Evolutionary conservation across 83 land plant genomes (phyloP), one percentile per base, ranked within the genome.

Genomic region (Thuja plicata): DNA sequence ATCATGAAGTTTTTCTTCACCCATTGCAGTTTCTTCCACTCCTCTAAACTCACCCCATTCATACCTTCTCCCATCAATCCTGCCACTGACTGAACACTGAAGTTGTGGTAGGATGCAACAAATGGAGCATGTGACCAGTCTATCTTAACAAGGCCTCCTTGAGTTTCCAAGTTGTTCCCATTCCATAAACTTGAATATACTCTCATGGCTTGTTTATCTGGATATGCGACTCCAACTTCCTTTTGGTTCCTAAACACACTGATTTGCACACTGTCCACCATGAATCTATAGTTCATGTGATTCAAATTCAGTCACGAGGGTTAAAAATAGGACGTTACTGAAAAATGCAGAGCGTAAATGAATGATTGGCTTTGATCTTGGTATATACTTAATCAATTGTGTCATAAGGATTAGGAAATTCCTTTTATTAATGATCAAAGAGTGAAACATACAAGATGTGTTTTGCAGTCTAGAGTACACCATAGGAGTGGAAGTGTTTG

Each of bases 401-500:
- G 50, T 5, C 50, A 46, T 46, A 10, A 46, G 10, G 50, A 46
- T 46, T 46, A 46, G 8, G 8, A 46, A 46, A 46, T 46, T 8
- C 8, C 1, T 46, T 46, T 46, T 0, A 46, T 46, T 0, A 8
- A 46, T 46, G 45, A 43, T 46, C 50, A 46, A 46, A 46, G 50
- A 46, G 11, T 50, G 54, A 1, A 7, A 74, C 96, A 87, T 91
- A 95, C 96, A 95, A 87, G 82, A 95, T 91, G 5, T 94, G 94
- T 15, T 92, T 50, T 74, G 86, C 89, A 66, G 91, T 95, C 96
- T 94, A 95, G 32, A 93, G 46, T 12, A 95, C 57, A 5, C 95
- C 88, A 86, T 95, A 95, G 8, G 93, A 94, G 79, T 95, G 96
- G 87, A 94, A 95, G 90, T 91, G 93, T 21, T 78, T 32, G 46